These are phyloP conservation scores for Cladosporium sp. DNA, from an alignment of 2,329 filamentous ascomycete species.

Conservation along the genomic window DNA sequence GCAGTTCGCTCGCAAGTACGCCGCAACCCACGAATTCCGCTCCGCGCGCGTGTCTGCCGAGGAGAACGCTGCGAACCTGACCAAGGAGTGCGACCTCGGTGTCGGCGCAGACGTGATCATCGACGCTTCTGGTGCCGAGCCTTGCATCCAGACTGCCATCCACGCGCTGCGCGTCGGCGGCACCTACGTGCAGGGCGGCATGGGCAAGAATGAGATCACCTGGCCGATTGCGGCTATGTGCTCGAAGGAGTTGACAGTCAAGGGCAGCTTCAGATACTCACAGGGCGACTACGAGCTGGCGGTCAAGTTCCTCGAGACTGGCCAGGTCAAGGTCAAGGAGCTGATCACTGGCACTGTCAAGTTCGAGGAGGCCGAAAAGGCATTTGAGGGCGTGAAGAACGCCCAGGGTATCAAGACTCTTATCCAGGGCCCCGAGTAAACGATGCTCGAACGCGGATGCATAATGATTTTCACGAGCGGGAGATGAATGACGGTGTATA, in stretches of 20 bases:
- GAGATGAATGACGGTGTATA: neutral
- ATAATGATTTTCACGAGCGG: neutral
- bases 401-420: slow-evolving; percentile 70
- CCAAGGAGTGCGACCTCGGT: slow-evolving; percentile 56
- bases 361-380: slow-evolving; percentile 77
- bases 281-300: slow-evolving; percentile 82
- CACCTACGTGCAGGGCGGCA: slow-evolving; percentile 70
- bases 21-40: slow-evolving; percentile 64
- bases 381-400: slow-evolving; percentile 78
- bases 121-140: slow-evolving; percentile 43
- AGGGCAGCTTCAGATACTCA: slow-evolving; percentile 85
- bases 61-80: slow-evolving; percentile 68
- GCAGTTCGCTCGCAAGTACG: slow-evolving; percentile 68
- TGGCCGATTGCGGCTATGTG: slow-evolving; percentile 91
- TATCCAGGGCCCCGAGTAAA: slow-evolving; percentile 33
- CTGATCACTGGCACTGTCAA: slow-evolving; percentile 71
- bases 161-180: slow-evolving; percentile 44
- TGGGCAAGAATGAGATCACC: slow-evolving; percentile 80
- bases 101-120: slow-evolving; percentile 43
- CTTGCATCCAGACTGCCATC: slow-evolving; percentile 44
- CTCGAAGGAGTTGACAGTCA: slow-evolving; percentile 79
- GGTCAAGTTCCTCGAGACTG: slow-evolving; percentile 65
- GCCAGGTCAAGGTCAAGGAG: slow-evolving; percentile 68
- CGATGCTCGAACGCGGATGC: neutral
- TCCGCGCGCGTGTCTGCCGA: slow-evolving; percentile 55